Base-by-base conservation (phyloP, 768 basidiomycete species). In the Pisolithus microcarpus region DNA sequence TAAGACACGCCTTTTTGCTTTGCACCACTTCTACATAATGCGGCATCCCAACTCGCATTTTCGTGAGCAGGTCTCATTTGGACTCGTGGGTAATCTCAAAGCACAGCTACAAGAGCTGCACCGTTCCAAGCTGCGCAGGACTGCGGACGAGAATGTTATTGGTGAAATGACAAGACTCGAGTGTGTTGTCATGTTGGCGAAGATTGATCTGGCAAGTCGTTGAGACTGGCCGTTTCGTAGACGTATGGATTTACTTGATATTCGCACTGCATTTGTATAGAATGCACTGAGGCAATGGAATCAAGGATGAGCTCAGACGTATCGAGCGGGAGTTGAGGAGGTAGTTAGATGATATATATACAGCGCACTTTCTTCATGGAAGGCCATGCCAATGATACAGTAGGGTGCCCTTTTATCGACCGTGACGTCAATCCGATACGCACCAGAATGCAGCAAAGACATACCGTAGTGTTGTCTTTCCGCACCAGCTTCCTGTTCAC, bases 281-380 rank as follows among this genome's bases (percentile, higher is more conserved):
- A 81, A 75, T 52, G 89, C 87, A 4, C 83, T 81, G 61, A 87
- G 82, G 57, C 21, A 81, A 74, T 5, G 92, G 92, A 26, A 73
- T 91, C 52, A 84, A 84, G 58, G 84, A 87, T 54, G 93, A 98
- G 62, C 70, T 93, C 24, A 90, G 87, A 65, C 84, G 92, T 56
- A 70, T 89, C 46, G 80, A 87, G 31, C 77, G 79, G 56, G 84
- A 88, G 56, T 69, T 87, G 5, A 84, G 80, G 61, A 80, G 75
- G 58, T 72, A 23, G 21, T 23, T 23, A 23, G 21, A 23, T 26
- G 3, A 26, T 23, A 44, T n/a, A 26, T 23, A 26, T 45, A 26
- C 43, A 18, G n/a, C 16, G 1, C 9, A 30, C 24, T 18, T 15
- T 19, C 38, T 23, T 61, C 62, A 69, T 13, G 71, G 65, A 8